phyloP scores from a whole-genome alignment of 495 filamentous ascomycete species.

The Bryoglossum gracile region DNA sequence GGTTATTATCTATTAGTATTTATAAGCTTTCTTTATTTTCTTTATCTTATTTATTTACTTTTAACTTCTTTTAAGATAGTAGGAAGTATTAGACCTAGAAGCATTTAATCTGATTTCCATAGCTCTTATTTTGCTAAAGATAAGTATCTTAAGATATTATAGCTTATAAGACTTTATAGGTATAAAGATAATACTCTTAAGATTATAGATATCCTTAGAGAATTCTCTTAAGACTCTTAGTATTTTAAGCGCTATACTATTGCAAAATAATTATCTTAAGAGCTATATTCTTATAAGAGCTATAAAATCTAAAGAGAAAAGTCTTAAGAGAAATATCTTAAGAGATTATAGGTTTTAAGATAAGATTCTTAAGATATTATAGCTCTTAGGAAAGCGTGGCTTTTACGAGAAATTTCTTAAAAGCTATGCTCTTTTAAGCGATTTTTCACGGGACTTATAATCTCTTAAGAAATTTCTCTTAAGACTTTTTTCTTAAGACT shows the following conservation, averaged over 20 bases:
- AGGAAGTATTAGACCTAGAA: neutral
- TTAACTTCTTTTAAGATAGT: conserved; percentile 5
- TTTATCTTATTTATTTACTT: conserved; percentile 7
- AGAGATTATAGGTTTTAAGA: conserved; percentile 3
- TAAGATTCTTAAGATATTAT: neutral
- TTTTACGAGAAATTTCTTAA: conserved; percentile 3
- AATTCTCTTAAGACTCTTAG: conserved; percentile 1
- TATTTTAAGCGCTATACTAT: neutral
- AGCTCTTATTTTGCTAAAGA: conserved; percentile 1
- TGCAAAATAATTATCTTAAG: neutral
- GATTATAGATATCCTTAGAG: conserved; percentile 1
- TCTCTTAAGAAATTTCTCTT: conserved; percentile 9
- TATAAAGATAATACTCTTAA: conserved; percentile 3
- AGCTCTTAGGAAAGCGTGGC: neutral
- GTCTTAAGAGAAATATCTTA: conserved; percentile 6
- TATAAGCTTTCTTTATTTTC: conserved; percentile 7
- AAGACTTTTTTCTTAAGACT: conserved; percentile 4
- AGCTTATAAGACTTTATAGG: neutral
- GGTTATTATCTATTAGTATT: conserved; percentile 7
- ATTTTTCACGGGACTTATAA: conserved; percentile 11
- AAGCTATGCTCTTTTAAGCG: neutral
- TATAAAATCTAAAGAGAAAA: conserved; percentile 1
- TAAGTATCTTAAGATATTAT: conserved; percentile 1
- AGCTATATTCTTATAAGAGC: conserved; percentile 4
- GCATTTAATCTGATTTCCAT: neutral